Percentiles rank a stretch among this genome's conserved stretches.
phyloP scores from a whole-genome alignment of 805 yeast genomes.

The Candida coquimbonensis region DNA sequence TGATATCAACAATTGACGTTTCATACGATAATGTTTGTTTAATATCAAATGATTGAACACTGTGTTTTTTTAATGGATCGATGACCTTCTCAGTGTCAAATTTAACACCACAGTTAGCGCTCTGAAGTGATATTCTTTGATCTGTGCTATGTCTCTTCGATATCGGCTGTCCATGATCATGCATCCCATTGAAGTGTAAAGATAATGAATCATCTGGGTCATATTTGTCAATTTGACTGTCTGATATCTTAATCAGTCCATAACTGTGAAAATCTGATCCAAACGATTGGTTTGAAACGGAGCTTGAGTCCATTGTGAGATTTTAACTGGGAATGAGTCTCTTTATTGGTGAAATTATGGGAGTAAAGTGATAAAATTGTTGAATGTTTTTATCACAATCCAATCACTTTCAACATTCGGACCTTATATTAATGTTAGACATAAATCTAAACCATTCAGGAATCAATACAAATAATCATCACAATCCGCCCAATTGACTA shows the following conservation, averaged over 20 bases:
- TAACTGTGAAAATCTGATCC: constrained; percentile 14
- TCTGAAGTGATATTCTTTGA: not conserved
- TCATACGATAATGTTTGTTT: constrained; percentile 3
- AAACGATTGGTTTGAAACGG: constrained; percentile 2
- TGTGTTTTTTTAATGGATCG: not conserved
- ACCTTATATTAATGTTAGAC: no score
- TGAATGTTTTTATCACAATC: no score
- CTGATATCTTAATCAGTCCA: constrained; percentile 18
- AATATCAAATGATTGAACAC: not conserved
- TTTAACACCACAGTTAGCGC: not conserved
- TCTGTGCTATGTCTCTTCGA: not conserved
- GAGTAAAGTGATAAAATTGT: no score
- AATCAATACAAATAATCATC: no score
- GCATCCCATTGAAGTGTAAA: not conserved
- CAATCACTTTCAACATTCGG: no score
- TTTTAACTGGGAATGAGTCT: no score
- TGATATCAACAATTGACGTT: not conserved
- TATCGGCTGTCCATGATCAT: not conserved
- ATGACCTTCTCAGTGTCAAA: not conserved
- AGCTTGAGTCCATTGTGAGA: no score
- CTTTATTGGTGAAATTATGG: no score
- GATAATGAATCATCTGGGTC: constrained; percentile 17
- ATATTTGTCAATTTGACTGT: constrained; percentile 10
- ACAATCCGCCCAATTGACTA: not conserved
- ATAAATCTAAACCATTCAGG: no score